These are phyloP conservation scores for Ochetophila trinervis DNA, from an alignment of 306 rosid species.

Conservation along the genomic window DNA sequence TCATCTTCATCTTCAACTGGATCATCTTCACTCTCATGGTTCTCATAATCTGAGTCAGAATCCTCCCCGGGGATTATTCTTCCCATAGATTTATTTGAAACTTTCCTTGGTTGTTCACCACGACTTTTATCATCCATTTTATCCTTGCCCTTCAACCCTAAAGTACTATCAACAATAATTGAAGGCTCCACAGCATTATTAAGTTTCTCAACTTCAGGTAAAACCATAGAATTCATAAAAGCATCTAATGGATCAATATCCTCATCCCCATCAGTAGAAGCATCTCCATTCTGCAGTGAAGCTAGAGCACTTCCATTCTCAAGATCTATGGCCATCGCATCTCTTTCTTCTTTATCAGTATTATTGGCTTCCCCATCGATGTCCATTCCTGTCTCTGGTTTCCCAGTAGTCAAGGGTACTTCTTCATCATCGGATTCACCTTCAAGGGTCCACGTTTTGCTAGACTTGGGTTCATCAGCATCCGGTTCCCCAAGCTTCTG, in stretches of 20 bases:
- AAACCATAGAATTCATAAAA: constrained; percentile 84
- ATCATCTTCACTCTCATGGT: constrained; percentile 59
- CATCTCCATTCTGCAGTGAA: constrained; percentile 36
- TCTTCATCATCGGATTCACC: constrained; percentile 98
- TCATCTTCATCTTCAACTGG: constrained; percentile 75
- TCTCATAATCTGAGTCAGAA: constrained; percentile 77
- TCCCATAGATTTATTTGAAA: constrained; percentile 68
- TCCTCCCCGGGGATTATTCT: constrained; percentile 95
- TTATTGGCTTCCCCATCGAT: constrained; percentile 49
- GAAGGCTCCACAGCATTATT: constrained; percentile 40
- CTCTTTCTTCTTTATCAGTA: constrained; percentile 36
- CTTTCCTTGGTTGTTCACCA: constrained; percentile 46
- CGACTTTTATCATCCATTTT: constrained; percentile 38
- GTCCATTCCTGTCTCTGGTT: constrained; percentile 49
- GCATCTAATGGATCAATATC: constrained; percentile 91
- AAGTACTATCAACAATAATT: constrained; percentile 26
- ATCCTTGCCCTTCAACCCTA: constrained; percentile 44
- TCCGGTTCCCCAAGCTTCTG: constrained; percentile 60
- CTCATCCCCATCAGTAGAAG: constrained; percentile 45
- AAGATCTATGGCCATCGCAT: constrained; percentile 29
- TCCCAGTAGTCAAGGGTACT: constrained; percentile 42
- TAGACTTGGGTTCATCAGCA: constrained; percentile 57
- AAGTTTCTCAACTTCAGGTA: constrained; percentile 86
- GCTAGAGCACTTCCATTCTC: constrained; percentile 44
- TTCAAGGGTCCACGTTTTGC: constrained; percentile 89